Conservation (phyloP, 2,329 filamentous ascomycete species). For the Proliferodiscus dingleyae region DNA sequence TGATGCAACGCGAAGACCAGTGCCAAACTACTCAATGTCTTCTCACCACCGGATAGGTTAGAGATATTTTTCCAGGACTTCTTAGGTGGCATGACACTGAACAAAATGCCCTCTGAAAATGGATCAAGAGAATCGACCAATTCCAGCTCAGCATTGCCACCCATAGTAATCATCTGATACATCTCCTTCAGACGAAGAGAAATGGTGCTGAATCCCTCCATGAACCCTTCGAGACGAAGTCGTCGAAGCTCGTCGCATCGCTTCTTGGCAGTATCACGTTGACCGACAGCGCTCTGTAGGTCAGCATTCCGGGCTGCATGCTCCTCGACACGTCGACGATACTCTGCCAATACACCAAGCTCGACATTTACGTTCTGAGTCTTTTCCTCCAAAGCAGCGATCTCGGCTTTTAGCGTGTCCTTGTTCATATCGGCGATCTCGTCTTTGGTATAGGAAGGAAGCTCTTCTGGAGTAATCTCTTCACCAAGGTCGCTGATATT, state of each 20-base stretch:
- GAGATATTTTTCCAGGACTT: conserved; percentile 99
- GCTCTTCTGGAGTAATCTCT: conserved; percentile 48
- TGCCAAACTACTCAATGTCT: conserved; percentile 88
- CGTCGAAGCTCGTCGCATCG: conserved; percentile 88
- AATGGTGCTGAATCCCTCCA: conserved; percentile 94
- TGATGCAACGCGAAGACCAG: conserved; percentile 98
- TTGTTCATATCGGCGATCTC: conserved; percentile 60
- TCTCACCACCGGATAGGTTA: conserved; percentile 93
- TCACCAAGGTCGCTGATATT: conserved; percentile 69
- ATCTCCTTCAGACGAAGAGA: conserved; percentile 96
- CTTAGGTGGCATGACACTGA: conserved; percentile 98
- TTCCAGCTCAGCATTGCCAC: conserved; percentile 94
- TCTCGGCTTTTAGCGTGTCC: conserved; percentile 62
- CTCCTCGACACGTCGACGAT: conserved; percentile 79
- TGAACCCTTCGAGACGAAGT: conserved; percentile 90
- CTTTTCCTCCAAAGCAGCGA: conserved; percentile 64
- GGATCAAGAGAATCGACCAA: conserved; percentile 94
- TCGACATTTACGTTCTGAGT: conserved; percentile 86
- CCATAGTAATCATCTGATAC: conserved; percentile 99
- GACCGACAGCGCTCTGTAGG: conserved; percentile 68
- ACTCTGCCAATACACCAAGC: conserved; percentile 81
- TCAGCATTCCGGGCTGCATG: conserved; percentile 78
- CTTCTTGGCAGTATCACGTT: conserved; percentile 84
- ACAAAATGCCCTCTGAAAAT: conserved; percentile 93
- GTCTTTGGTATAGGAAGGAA: conserved; percentile 74